Evolutionary conservation across 192 early-diverging fungal species (phyloP).

Genomic region (Coemansia sp.): DNA sequence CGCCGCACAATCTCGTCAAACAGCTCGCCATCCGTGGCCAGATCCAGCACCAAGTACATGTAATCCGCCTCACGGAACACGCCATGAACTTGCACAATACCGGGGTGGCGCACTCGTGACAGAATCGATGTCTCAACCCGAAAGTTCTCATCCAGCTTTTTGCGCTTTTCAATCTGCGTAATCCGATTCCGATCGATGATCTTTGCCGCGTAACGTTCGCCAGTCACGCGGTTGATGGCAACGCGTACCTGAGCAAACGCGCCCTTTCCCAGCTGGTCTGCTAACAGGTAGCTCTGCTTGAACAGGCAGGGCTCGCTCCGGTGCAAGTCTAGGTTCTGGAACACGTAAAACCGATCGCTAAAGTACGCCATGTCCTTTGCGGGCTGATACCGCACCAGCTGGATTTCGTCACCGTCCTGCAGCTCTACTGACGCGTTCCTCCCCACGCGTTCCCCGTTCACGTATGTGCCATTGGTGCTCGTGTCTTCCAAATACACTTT

Average conservation of each 20-base stretch:
- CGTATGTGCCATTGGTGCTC: constrained; percentile 72
- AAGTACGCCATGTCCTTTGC: constrained; percentile 45
- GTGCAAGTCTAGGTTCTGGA: constrained; percentile 46
- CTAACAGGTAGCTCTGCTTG: constrained; percentile 47
- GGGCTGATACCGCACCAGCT: constrained; percentile 57
- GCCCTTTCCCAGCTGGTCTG: constrained; percentile 46
- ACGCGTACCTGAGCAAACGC: constrained; percentile 70
- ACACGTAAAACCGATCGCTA: constrained; percentile 48
- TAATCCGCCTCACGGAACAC: constrained; percentile 52
- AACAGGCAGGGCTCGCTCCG: constrained; percentile 44
- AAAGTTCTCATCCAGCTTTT: constrained; percentile 50
- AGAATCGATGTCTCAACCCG: constrained; percentile 51
- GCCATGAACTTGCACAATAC: constrained; percentile 50
- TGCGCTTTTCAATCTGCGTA: constrained; percentile 32
- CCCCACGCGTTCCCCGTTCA: constrained; percentile 61
- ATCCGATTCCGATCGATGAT: constrained; percentile 67
- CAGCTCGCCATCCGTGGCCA: constrained; percentile 83
- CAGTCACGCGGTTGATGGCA: constrained; percentile 63
- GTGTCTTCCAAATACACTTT: constrained; percentile 51
- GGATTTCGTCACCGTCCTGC: constrained; percentile 62
- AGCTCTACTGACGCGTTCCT: constrained; percentile 57
- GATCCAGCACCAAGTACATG: constrained; percentile 56
- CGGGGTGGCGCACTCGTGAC: constrained; percentile 49
- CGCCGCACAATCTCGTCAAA: constrained; percentile 97
- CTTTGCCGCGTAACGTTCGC: constrained; percentile 70